phyloP scores from a whole-genome alignment of 2,329 filamentous ascomycete genomes.

The Colletotrichum sp. region DNA sequence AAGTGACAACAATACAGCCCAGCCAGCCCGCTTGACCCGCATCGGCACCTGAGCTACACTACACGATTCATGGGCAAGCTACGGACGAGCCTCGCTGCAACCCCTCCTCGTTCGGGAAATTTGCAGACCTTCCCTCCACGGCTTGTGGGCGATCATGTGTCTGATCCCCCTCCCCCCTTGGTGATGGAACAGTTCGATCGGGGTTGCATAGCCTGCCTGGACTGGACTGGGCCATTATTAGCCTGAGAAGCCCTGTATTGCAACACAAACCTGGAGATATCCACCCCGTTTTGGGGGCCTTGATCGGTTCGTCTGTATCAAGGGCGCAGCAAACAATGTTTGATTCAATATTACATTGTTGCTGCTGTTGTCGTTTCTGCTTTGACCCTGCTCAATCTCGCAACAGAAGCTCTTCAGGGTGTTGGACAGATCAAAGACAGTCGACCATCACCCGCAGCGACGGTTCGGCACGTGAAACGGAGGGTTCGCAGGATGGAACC shows the following conservation, averaged over 20 bases:
- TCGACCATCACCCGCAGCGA: background rate
- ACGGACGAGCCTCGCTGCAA: background rate
- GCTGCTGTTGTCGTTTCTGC: background rate
- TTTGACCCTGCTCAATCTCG: background rate
- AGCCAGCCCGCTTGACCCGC: background rate
- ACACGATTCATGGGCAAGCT: constrained; percentile 1
- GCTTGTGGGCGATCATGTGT: constrained; percentile 17
- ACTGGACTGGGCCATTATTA: background rate
- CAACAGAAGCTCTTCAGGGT: background rate
- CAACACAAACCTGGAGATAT: background rate
- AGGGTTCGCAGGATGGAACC: background rate
- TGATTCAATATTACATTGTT: background rate
- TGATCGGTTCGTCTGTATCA: background rate
- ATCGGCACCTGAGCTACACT: background rate
- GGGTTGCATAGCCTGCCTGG: background rate
- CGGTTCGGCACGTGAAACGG: constrained; percentile 13
- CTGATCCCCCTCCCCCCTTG: background rate
- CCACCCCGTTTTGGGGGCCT: background rate
- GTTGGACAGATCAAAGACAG: background rate
- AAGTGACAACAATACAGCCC: background rate
- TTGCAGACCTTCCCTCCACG: constrained; percentile 6
- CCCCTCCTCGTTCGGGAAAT: constrained; percentile 14
- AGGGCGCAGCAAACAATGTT: background rate
- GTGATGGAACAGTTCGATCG: constrained; percentile 8
- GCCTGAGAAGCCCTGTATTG: background rate